Evolutionary conservation across 257 asterid genomes (phyloP), one percentile per base, ranked within the genome.

Genomic region (Solanum ossicruentum): DNA sequence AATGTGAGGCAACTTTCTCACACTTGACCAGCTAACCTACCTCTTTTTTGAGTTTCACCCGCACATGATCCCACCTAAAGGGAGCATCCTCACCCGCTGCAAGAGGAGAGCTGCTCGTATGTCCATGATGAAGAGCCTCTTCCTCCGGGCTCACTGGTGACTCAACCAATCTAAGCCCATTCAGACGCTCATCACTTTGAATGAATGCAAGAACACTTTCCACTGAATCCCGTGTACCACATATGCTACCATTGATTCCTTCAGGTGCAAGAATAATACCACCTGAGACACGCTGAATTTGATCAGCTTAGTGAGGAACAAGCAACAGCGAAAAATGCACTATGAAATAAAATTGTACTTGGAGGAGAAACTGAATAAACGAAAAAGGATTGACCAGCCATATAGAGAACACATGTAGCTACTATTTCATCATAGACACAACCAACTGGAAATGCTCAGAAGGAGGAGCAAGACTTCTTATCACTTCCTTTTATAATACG

Each of bases 71-170:
- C 98, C 99, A 95, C 77, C 98, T 88, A 86, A 95, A 97, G 84
- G 99, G 99, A 83, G 97, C 96, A 93, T 94, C 99, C 89, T 95
- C 99, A 32, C 99, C 99, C 0, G 98, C 98, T 45, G 99, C 97
- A 63, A 97, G 97, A 88, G 99, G 99, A 85, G 98, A 95, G 88
- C 91, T 89, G 82, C 92, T 91, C 82, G 49, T 87, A 75, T 95
- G 98, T 67, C 99, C 98, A 83, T 94, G 98, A 90, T 97, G 99
- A 88, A 97, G 92, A 84, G 98, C 98, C 92, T 97, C 99, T 84
- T 97, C 99, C 90, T 95, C 99, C 0, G 98, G 96, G 89, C 98
- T 92, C 32, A 95, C 99, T 39, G 99, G 99, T 18, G 98, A 92
- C 89, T 97, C 99, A 58, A 95, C 83, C n/a, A 88, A 89, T 84